Percentiles rank a stretch among this genome's conserved stretches.
Conservation (phyloP, 1,284 basidiomycete species). For the Papiliotrema nemorosa region DNA sequence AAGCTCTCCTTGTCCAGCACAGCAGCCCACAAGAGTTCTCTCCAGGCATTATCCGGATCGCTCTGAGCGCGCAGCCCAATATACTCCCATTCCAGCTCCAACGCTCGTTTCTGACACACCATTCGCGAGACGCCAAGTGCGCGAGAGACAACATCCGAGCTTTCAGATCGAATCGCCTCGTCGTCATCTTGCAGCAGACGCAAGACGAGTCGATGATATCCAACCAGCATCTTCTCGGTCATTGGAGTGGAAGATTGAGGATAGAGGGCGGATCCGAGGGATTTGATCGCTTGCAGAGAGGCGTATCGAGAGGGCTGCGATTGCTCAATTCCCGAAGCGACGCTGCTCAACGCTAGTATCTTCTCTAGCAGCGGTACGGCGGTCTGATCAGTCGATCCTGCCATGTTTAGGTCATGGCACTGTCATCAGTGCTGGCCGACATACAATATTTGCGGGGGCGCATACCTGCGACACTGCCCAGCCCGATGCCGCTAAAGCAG, state of each 20-base stretch:
- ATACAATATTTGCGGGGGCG: neutral
- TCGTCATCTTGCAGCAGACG: slow-evolving; percentile 44
- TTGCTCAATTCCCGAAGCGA: slow-evolving; percentile 2
- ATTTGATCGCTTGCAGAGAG: neutral
- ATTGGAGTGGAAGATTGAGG: neutral
- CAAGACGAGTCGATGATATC: slow-evolving; percentile 22
- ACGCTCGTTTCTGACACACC: slow-evolving; percentile 24
- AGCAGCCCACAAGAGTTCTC: slow-evolving; percentile 14
- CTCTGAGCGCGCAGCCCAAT: neutral
- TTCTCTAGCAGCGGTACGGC: slow-evolving; percentile 2
- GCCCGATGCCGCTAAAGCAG: slow-evolving; percentile 29
- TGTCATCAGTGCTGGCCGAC: no score
- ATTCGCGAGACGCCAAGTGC: slow-evolving; percentile 12
- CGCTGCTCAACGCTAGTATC: neutral
- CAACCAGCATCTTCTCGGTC: neutral
- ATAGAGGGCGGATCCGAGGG: neutral
- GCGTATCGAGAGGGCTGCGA: slow-evolving; percentile 1
- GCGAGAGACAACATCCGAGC: slow-evolving; percentile 22
- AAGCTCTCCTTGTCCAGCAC: neutral
- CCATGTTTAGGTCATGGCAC: no score
- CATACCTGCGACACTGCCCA: slow-evolving; percentile 19
- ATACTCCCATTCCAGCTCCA: slow-evolving; percentile 35
- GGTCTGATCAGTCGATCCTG: no score
- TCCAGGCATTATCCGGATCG: slow-evolving; percentile 1
- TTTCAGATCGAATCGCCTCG: slow-evolving; percentile 32